A percentile compares a stretch with the other conserved stretches of the same genome.
Evolutionary conservation across 495 filamentous ascomycete species (phyloP).

Genomic region (Bacidia rubella): DNA sequence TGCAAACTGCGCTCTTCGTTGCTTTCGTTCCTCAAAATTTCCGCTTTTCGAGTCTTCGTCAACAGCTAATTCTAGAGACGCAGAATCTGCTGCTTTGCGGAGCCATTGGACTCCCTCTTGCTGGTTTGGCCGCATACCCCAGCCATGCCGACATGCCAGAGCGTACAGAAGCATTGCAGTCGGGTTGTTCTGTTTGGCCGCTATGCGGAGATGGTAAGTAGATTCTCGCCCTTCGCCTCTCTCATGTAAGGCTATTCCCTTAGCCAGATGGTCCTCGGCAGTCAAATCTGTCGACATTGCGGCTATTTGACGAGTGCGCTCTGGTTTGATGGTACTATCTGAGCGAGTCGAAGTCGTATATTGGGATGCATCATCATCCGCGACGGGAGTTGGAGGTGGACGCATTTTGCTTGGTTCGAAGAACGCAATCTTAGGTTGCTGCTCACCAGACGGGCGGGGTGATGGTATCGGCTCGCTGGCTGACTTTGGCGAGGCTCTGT

Average conservation of each 20-base stretch:
- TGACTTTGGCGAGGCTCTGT: neutral
- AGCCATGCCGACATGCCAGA: constrained; percentile 91
- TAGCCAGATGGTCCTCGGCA: constrained; percentile 74
- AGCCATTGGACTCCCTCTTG: constrained; percentile 83
- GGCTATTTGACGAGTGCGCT: constrained; percentile 23
- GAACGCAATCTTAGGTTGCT: constrained; percentile 4
- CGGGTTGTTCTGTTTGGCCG: constrained; percentile 70
- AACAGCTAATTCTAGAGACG: constrained; percentile 65
- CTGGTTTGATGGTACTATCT: constrained; percentile 48
- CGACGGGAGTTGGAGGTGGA: constrained; percentile 19
- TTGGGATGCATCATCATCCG: constrained; percentile 31
- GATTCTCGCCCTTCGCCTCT: constrained; percentile 76
- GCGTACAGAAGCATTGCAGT: constrained; percentile 95
- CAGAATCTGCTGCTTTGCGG: constrained; percentile 75
- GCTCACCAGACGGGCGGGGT: constrained; percentile 36
- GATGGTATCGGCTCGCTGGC: constrained; percentile 23
- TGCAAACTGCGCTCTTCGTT: constrained; percentile 79
- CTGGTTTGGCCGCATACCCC: constrained; percentile 90
- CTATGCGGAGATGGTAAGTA: constrained; percentile 87
- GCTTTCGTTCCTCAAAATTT: constrained; percentile 52
- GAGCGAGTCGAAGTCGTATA: constrained; percentile 51
- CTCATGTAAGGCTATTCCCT: constrained; percentile 80
- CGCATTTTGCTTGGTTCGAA: constrained; percentile 26
- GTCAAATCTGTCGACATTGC: constrained; percentile 41
- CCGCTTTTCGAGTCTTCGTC: constrained; percentile 51